A percentile compares a stretch with the other conserved stretches of the same genome.
These are phyloP conservation scores for Candida silvicultrix DNA, from an alignment of 805 yeast species.

Conservation along the genomic window DNA sequence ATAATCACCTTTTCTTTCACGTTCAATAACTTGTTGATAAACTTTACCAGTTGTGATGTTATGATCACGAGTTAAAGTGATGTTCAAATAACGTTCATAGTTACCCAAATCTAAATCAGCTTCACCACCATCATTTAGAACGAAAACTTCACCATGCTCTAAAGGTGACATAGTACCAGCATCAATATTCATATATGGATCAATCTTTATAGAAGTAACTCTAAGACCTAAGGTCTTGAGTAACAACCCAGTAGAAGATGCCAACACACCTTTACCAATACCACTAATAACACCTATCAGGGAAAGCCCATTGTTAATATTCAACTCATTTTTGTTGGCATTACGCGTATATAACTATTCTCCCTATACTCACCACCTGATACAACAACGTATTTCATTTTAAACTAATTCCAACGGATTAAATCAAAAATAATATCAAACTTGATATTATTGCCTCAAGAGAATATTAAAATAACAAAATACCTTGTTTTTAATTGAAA, in stretches of 20 bases:
- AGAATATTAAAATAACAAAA: not conserved
- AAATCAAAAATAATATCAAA: not conserved
- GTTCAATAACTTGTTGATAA: slow-evolving; percentile 88
- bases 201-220: slow-evolving; percentile 96
- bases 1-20: slow-evolving; percentile 94
- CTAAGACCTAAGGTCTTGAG: slow-evolving; percentile 90
- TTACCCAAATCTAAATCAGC: slow-evolving; percentile 97
- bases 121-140: slow-evolving; percentile 97
- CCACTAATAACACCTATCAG: slow-evolving; percentile 92
- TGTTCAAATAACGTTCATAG: slow-evolving; percentile 93
- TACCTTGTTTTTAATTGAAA: not conserved
- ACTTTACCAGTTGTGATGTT: slow-evolving; percentile 98
- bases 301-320: not conserved
- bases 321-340: too few species aligned
- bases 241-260: slow-evolving; percentile 93
- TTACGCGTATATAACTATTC: slow-evolving; percentile 5
- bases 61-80: slow-evolving; percentile 89
- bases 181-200: slow-evolving; percentile 98
- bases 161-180: slow-evolving; percentile 99
- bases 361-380: slow-evolving; percentile 68
- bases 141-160: slow-evolving; percentile 99
- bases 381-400: slow-evolving; percentile 97
- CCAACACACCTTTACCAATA: slow-evolving; percentile 97
- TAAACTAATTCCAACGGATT: slow-evolving; percentile 2
- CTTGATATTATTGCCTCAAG: not conserved